Evolutionary conservation across 2,329 filamentous ascomycete genomes (phyloP), one percentile per base, ranked within the genome.

Genomic region (Chrysoporthe puriensis): DNA sequence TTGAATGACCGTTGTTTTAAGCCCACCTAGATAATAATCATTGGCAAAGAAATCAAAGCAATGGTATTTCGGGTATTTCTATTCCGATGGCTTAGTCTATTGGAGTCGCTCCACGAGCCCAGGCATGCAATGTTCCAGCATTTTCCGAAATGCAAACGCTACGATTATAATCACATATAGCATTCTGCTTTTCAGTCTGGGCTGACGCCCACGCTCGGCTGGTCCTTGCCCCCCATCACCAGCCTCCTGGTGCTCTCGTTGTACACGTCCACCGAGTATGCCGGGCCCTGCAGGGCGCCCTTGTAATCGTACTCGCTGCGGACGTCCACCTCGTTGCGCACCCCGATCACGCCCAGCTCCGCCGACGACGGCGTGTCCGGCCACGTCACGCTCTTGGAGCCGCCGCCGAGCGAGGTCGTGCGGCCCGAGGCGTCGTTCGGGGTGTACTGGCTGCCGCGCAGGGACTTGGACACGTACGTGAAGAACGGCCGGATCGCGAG

Each of bases 401-500:
- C 50, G 4, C 9, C 48, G 26, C 50, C 50, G 9, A 46, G 58
- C 14, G 62, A 65, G n/a, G 42, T 56, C 6, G 52, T 62, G 34
- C 43, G 54, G 6, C 32, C 56, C 1, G 62, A 63, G 16, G n/a
- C 16, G 18, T 48, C 42, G 18, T 40, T 60, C n/a, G 32, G 57
- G 68, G 40, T 59, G 21, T 57, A 52, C 1, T 56, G n/a, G 34
- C 32, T 68, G 42, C 36, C 44, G 11, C 59, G 63, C 16, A 70
- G 21, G 32, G 44, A 56, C 5, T 26, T 60, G 8, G 63, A 65
- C 11, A 68, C 34, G 21, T 60, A 63, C 3, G 40, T 68, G 32
- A 66, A 36, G 40, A 70, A 58, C 3, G 68, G 68, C 1, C 66
- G 54, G n/a, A 70, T 48, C 34, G 68, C 68, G 21, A 70, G 68